phyloP scores from a whole-genome alignment of 108 stramenopile genomes.

The Parietichytrium sp. region DNA sequence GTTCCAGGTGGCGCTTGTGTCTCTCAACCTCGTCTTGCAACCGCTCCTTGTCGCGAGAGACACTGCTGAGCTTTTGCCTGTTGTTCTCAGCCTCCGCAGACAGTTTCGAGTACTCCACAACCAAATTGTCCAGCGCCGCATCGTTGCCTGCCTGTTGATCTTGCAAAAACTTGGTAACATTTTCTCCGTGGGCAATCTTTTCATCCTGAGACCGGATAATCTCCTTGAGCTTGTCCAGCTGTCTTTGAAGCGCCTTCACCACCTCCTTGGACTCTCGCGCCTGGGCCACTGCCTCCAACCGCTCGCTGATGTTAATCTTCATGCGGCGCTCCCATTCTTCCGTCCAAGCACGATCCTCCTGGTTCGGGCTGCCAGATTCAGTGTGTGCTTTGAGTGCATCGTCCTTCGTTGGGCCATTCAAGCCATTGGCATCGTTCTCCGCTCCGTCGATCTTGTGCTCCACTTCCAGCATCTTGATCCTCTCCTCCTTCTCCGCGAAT shows the following conservation, averaged over 20 bases:
- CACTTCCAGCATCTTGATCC: not conserved
- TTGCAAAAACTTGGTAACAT: not conserved
- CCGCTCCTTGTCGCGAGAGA: not conserved
- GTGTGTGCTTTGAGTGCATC: no score
- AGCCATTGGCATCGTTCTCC: not conserved
- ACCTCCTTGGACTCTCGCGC: not conserved
- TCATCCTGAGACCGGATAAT: not conserved
- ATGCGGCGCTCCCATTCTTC: constrained; percentile 19
- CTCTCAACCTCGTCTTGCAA: not conserved
- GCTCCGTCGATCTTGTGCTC: not conserved
- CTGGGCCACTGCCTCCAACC: constrained; percentile 9
- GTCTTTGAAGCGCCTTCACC: not conserved
- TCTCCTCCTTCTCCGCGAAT: constrained; percentile 17
- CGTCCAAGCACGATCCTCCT: not conserved
- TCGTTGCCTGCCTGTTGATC: not conserved
- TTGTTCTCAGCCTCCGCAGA: constrained; percentile 4
- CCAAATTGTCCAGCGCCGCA: not conserved
- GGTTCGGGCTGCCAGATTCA: no score
- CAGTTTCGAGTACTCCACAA: constrained; percentile 35
- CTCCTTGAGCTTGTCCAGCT: not conserved
- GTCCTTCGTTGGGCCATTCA: not conserved
- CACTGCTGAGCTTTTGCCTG: not conserved
- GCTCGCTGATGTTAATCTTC: constrained; percentile 17
- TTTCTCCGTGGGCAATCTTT: not conserved
- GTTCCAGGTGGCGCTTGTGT: not conserved